Evolutionary conservation across 2,329 filamentous ascomycete species (phyloP).

Genomic region (Calonectria fujianensis): DNA sequence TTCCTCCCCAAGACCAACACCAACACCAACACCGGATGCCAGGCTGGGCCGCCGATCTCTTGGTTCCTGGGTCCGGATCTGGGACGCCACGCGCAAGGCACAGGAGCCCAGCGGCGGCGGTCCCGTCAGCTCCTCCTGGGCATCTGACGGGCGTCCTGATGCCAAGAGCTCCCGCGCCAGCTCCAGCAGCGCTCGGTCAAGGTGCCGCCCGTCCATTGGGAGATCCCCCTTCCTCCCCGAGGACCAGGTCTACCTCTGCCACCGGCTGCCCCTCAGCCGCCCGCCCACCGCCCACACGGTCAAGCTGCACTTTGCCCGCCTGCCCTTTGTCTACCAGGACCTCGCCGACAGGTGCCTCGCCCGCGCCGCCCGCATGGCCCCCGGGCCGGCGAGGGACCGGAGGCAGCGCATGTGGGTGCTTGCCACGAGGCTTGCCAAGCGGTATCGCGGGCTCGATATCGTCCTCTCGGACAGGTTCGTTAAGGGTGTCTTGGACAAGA

Average conservation of each 20-base stretch:
- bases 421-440: slow-evolving; percentile 34
- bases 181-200: not conserved
- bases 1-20: not conserved
- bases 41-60: slow-evolving; percentile 2
- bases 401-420: slow-evolving; percentile 38
- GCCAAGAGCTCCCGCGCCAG: not conserved
- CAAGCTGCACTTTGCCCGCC: slow-evolving; percentile 31
- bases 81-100: slow-evolving; percentile 15
- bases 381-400: slow-evolving; percentile 27
- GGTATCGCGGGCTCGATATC: slow-evolving; percentile 29
- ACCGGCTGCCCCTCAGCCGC: slow-evolving; percentile 41
- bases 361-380: slow-evolving; percentile 17
- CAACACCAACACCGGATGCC: not conserved
- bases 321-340: slow-evolving; percentile 36
- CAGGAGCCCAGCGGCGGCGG: not conserved
- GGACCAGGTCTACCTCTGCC: slow-evolving; percentile 42
- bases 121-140: not conserved
- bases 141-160: not conserved
- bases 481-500: slow-evolving; percentile 26
- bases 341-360: slow-evolving; percentile 39
- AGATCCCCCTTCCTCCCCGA: slow-evolving; percentile 36
- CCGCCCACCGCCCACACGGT: slow-evolving; percentile 20
- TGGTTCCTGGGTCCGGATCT: slow-evolving; percentile 14
- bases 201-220: not conserved
- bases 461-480: slow-evolving; percentile 40